Evolutionary conservation across 2,329 filamentous ascomycete species (phyloP).

Genomic region (Penicillium occitanis): DNA sequence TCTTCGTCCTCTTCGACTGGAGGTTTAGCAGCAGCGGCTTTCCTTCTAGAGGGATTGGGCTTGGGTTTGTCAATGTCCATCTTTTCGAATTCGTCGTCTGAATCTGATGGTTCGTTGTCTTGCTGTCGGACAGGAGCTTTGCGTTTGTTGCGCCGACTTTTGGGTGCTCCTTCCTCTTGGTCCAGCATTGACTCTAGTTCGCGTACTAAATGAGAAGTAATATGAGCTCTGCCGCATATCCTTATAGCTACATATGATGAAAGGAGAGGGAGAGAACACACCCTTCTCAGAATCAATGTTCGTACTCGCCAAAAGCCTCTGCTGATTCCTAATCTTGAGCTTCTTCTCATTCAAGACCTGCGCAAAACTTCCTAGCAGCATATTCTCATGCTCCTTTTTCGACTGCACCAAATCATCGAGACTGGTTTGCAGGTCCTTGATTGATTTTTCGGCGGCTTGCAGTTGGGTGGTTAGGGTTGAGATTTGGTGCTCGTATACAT

Average conservation of each 20-base stretch:
- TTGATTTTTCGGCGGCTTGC: slow-evolving; percentile 50
- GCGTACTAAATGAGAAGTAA: slow-evolving; percentile 26
- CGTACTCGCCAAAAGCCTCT: slow-evolving; percentile 54
- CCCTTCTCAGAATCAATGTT: slow-evolving; percentile 45
- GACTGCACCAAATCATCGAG: slow-evolving; percentile 58
- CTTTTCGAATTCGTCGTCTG: slow-evolving; percentile 38
- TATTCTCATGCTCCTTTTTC: slow-evolving; percentile 58
- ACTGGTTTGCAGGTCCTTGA: slow-evolving; percentile 54
- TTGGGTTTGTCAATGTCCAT: slow-evolving; percentile 36
- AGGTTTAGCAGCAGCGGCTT: not conserved
- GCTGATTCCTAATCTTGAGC: slow-evolving; percentile 63
- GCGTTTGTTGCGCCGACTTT: slow-evolving; percentile 31
- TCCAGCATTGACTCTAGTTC: slow-evolving; percentile 24
- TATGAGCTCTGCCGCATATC: not conserved
- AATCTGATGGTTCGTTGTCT: slow-evolving; percentile 29
- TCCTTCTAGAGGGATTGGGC: not conserved
- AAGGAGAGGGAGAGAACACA: slow-evolving; percentile 24
- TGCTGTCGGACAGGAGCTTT: slow-evolving; percentile 23
- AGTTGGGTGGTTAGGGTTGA: slow-evolving; percentile 42
- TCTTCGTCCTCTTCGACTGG: slow-evolving; percentile 14
- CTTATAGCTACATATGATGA: not conserved
- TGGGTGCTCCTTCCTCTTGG: slow-evolving; percentile 21
- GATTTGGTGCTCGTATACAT: slow-evolving; percentile 44
- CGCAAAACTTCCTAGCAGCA: slow-evolving; percentile 59
- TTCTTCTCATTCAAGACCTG: slow-evolving; percentile 64